Conservation (phyloP, 208 protist species). For the Kentomonas sorsogonicus region DNA sequence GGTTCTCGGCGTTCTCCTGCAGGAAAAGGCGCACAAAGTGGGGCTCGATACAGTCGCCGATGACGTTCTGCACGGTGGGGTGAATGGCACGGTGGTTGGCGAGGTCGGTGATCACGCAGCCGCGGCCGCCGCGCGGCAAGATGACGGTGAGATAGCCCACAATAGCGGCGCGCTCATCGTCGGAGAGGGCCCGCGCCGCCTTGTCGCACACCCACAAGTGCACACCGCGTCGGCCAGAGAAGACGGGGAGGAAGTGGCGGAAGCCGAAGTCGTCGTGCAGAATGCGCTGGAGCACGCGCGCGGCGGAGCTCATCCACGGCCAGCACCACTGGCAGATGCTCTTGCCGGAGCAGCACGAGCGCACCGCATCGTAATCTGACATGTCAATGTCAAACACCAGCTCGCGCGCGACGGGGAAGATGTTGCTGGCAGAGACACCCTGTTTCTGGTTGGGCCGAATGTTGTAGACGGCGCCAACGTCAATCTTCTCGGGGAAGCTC, state of each 20-base stretch:
- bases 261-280: slow-evolving; percentile 96
- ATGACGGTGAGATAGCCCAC: slow-evolving; percentile 91
- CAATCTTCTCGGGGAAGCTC: slow-evolving; percentile 83
- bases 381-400: slow-evolving; percentile 99
- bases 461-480: slow-evolving; percentile 86
- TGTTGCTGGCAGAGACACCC: slow-evolving; percentile 49
- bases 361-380: slow-evolving; percentile 98
- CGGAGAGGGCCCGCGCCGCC: slow-evolving; percentile 75
- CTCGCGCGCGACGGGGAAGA: slow-evolving; percentile 90
- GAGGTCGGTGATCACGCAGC: slow-evolving; percentile 52
- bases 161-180: slow-evolving; percentile 89
- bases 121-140: slow-evolving; percentile 46
- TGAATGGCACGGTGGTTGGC: slow-evolving; percentile 77
- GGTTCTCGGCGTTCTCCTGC: slow-evolving; percentile 40
- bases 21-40: slow-evolving; percentile 73
- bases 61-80: slow-evolving; percentile 61
- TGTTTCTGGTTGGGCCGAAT: slow-evolving; percentile 83
- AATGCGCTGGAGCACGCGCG: slow-evolving; percentile 85
- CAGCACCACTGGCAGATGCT: slow-evolving; percentile 97
- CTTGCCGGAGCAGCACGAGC: slow-evolving; percentile 93
- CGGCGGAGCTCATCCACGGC: slow-evolving; percentile 94
- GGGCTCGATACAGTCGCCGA: slow-evolving; percentile 40
- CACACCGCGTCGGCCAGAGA: slow-evolving; percentile 97
- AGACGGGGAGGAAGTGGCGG: slow-evolving; percentile 96
- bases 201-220: slow-evolving; percentile 99